phyloP scores from a whole-genome alignment of 164 flowering plant species.

The Cinnamomum micranthum region DNA sequence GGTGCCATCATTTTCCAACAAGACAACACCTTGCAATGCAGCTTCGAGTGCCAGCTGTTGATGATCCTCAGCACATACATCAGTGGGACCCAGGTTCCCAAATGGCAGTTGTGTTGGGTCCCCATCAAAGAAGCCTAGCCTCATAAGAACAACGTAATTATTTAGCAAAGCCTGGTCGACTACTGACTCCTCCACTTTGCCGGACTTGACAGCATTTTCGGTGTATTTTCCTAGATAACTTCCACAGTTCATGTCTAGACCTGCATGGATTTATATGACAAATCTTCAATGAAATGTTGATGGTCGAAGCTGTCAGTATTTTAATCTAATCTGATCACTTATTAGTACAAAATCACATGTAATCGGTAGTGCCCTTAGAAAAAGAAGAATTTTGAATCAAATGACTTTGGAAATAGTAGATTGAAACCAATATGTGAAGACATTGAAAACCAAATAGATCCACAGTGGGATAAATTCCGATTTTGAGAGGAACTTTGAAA shows the following conservation, averaged over 20 bases:
- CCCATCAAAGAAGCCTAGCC: conserved; percentile 73
- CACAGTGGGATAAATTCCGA: no score
- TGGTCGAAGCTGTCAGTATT: no score
- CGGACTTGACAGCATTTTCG: conserved; percentile 36
- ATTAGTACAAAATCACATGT: no score
- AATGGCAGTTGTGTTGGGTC: conserved; percentile 37
- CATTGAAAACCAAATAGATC: no score
- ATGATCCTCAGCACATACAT: conserved; percentile 45
- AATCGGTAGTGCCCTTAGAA: no score
- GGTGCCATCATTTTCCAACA: conserved; percentile 42
- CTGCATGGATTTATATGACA: conserved; percentile 22
- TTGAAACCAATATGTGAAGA: no score
- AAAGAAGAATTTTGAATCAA: no score
- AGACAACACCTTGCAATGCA: conserved; percentile 72
- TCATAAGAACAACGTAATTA: conserved; percentile 55
- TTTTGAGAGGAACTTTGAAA: no score
- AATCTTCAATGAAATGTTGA: no score
- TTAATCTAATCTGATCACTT: no score
- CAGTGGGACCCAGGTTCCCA: conserved; percentile 53
- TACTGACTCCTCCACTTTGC: conserved; percentile 36
- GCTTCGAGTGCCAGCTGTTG: conserved; percentile 54
- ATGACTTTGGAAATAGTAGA: no score
- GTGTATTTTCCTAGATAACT: conserved; percentile 35
- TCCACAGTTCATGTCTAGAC: conserved; percentile 71
- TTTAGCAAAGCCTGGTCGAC: conserved; percentile 50